phyloP scores from a whole-genome alignment of 495 filamentous ascomycete species.

The Penicillium paxilli region DNA sequence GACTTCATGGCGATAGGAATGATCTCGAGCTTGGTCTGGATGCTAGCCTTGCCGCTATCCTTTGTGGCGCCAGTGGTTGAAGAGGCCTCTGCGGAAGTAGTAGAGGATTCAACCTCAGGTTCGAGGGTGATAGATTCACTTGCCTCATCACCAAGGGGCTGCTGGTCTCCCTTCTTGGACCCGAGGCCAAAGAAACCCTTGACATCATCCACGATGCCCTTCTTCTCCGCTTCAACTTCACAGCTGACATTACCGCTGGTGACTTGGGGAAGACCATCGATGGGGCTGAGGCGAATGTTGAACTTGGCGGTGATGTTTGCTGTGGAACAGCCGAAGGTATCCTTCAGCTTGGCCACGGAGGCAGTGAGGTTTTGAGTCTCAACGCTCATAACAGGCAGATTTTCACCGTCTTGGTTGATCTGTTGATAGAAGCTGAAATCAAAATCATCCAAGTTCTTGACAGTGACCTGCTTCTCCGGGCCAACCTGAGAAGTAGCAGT shows the following conservation, averaged over 20 bases:
- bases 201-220: conserved; percentile 84
- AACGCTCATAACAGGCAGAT: conserved; percentile 54
- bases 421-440: conserved; percentile 78
- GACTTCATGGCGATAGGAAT: conserved; percentile 68
- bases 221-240: conserved; percentile 72
- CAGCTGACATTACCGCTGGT: conserved; percentile 77
- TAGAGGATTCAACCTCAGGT: conserved; percentile 49
- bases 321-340: conserved; percentile 71
- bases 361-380: conserved; percentile 82
- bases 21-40: conserved; percentile 65
- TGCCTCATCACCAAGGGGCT: conserved; percentile 63
- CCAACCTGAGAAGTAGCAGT: conserved; percentile 73
- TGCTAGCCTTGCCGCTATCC: conserved; percentile 46
- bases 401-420: conserved; percentile 48
- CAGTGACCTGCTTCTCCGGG: conserved; percentile 80
- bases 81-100: conserved; percentile 43
- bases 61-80: conserved; percentile 48
- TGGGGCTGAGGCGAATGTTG: conserved; percentile 65
- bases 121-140: conserved; percentile 51
- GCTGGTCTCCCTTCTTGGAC: conserved; percentile 78
- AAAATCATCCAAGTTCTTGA: conserved; percentile 85
- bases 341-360: conserved; percentile 70
- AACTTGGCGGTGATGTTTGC: conserved; percentile 81
- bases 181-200: conserved; percentile 96
- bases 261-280: conserved; percentile 84